Percentiles rank a stretch among this genome's conserved stretches.
phyloP scores from a whole-genome alignment of 2,329 filamentous ascomycete genomes.

The Fusarium sp. region DNA sequence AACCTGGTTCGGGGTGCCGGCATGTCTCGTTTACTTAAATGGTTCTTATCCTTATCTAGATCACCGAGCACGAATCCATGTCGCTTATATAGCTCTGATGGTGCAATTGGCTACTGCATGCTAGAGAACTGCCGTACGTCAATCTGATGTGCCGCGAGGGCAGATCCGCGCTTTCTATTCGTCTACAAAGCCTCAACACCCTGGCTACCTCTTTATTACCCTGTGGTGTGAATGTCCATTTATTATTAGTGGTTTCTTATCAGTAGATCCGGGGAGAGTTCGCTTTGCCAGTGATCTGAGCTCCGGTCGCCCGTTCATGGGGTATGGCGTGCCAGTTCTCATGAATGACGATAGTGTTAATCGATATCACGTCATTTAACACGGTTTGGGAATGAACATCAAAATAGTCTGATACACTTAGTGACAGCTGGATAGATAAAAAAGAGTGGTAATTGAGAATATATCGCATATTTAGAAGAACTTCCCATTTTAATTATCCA shows the following conservation, averaged over 20 bases:
- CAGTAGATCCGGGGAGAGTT: too few relatives aligned
- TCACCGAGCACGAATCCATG: not conserved
- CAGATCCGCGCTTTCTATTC: not conserved
- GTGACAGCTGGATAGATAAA: too few relatives aligned
- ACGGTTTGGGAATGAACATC: not conserved
- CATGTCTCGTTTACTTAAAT: not conserved
- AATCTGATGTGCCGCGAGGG: not conserved
- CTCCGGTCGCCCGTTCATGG: not conserved
- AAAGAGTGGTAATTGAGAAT: too few relatives aligned
- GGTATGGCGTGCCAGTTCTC: conserved; percentile 9
- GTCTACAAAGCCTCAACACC: not conserved
- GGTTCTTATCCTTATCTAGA: not conserved
- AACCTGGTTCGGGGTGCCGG: not conserved
- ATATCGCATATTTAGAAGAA: too few relatives aligned
- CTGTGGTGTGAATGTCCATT: not conserved
- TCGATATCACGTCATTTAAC: not conserved
- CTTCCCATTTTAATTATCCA: too few relatives aligned
- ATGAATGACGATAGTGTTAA: not conserved
- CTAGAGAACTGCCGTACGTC: conserved; percentile 2
- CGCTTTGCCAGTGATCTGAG: not conserved
- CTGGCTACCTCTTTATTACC: not conserved
- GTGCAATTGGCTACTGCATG: conserved; percentile 3
- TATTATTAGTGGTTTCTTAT: too few relatives aligned
- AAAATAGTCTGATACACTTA: too few relatives aligned
- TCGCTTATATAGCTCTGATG: conserved; percentile 18